Conservation (phyloP, 805 yeast genomes). For the Lipomyces orientalis region DNA sequence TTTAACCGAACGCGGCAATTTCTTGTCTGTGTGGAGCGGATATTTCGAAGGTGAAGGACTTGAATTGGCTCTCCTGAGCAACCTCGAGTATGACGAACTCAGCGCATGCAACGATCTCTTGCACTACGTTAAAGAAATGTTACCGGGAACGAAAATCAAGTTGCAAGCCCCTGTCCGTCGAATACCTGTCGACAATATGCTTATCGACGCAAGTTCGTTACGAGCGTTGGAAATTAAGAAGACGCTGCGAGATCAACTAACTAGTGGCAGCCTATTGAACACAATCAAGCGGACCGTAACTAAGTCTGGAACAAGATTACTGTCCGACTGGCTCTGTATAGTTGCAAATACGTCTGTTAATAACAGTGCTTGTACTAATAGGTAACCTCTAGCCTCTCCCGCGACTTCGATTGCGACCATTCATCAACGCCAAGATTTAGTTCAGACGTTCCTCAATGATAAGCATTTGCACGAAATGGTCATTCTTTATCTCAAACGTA, state of each 20-base stretch:
- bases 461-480: conserved; percentile 61
- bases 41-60: conserved; percentile 37
- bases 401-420: conserved; percentile 65
- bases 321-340: conserved; percentile 70
- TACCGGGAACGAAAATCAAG: conserved; percentile 69
- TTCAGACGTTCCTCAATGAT: conserved; percentile 50
- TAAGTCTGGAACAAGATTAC: conserved; percentile 77
- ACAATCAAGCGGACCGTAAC: conserved; percentile 77
- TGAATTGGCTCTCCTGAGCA: conserved; percentile 42
- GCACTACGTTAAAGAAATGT: conserved; percentile 71
- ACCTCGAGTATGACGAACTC: conserved; percentile 55
- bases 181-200: conserved; percentile 60
- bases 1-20: not conserved
- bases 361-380: not conserved
- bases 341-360: not conserved
- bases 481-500: conserved; percentile 62
- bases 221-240: conserved; percentile 54
- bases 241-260: conserved; percentile 38
- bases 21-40: conserved; percentile 21
- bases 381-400: conserved; percentile 59
- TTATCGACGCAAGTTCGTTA: conserved; percentile 79
- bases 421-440: conserved; percentile 58
- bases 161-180: conserved; percentile 71
- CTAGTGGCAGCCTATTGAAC: conserved; percentile 54
- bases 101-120: conserved; percentile 68